Base-by-base conservation (phyloP, 1,139 yeast genomes). In the Pichia sp. region DNA sequence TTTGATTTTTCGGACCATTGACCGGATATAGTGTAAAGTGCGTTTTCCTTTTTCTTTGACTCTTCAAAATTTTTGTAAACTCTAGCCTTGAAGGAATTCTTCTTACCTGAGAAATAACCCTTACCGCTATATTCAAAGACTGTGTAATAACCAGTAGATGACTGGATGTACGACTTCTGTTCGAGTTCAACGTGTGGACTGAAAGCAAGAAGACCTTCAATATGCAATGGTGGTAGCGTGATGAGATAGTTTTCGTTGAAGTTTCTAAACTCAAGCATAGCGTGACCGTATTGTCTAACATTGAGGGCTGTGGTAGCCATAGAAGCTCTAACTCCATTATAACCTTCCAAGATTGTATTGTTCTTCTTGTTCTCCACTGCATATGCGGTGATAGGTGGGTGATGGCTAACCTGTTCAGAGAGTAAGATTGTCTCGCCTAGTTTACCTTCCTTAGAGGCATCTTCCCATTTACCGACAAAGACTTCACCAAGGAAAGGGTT, bases 71-170 rank as follows among this genome's bases (percentile, higher is more conserved):
- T 73, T 49, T 73, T 70, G 59, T 60, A 82, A 40, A 88, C 72
- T 53, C 88, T 72, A 25, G 96, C 94, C 63, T 86, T 88, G 66
- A 81, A 87, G 9, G 88, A 64, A 63, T 91, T 88, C 66, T 87
- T 88, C 68, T 87, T 88, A 48, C 98, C 98, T n/a, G 87, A 72
- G 55, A 91, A 85, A 66, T 87, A 91, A 20, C 98, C 98, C 59
- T 91, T 77, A 25, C 98, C 98, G 30, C 84, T 69, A 61, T 74
- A 91, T 51, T 85, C 96, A 47, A 91, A 66, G 18, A 72, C 70
- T 16, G 93, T 74, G 46, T 71, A 60, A 60, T 76, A 81, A 9
- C 97, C 97, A 35, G 74, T 69, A 6, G 94, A 77, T 26, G 87
- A 69, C 60, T 84, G 94, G 52, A 91, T 85, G 55, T 66, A 77